A percentile compares a stretch with the other conserved stretches of the same genome.
Conservation (phyloP, 202 grass and related monocot species). For the Musa balbisiana region DNA sequence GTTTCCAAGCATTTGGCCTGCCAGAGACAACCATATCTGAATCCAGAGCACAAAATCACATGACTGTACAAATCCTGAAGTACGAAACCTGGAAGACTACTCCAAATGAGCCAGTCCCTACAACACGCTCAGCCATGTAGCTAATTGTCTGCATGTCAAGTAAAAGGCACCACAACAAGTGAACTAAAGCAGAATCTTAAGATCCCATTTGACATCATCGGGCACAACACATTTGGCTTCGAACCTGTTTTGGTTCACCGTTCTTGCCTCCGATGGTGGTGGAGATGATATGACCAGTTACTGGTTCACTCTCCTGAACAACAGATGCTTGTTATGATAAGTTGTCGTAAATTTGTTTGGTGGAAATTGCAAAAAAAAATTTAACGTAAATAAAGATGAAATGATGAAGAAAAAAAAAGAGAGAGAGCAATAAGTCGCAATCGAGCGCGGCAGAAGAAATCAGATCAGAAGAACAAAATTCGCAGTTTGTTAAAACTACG, state of each 20-base stretch:
- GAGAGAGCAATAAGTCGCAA: too few species aligned
- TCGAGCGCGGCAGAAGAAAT: too few species aligned
- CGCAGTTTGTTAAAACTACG: too few species aligned
- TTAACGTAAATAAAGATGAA: neutral
- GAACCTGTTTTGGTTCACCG: slow-evolving; percentile 62
- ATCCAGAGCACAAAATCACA: neutral
- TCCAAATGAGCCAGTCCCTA: slow-evolving; percentile 54
- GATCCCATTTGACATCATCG: neutral
- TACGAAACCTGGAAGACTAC: slow-evolving; percentile 51
- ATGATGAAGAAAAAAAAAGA: neutral
- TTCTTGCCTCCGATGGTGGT: slow-evolving; percentile 72
- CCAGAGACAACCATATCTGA: neutral
- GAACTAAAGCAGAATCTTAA: neutral
- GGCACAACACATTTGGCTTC: neutral
- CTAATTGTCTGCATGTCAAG: slow-evolving; percentile 45
- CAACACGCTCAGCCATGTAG: slow-evolving; percentile 61
- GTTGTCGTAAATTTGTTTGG: neutral
- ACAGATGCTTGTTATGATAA: slow-evolving; percentile 18
- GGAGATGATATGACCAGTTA: slow-evolving; percentile 66
- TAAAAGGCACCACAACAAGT: neutral
- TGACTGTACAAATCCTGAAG: neutral
- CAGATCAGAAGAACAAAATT: neutral
- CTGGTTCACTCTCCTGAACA: slow-evolving; percentile 29
- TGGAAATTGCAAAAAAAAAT: neutral
- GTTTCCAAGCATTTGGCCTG: slow-evolving; percentile 76